These are phyloP conservation scores for Pistacia integerrima DNA, from an alignment of 345 rosid species.

Conservation along the genomic window DNA sequence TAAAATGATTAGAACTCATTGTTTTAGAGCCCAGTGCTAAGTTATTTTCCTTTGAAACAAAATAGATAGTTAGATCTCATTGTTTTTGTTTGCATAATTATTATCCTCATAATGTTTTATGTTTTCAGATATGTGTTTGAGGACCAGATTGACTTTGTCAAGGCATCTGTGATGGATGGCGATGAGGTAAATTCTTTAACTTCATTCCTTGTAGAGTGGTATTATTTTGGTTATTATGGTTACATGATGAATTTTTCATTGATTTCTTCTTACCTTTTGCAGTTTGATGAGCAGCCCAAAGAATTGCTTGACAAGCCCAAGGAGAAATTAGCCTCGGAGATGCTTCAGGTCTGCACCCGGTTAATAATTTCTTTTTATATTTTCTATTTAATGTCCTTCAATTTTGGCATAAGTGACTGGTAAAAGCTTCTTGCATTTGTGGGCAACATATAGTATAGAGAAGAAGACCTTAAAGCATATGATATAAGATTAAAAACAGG, in stretches of 20 bases:
- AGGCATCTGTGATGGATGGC: slow-evolving; percentile 82
- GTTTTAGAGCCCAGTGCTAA: background rate
- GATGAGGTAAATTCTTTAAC: slow-evolving; percentile 58
- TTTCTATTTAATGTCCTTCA: slow-evolving; percentile 6
- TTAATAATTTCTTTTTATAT: background rate
- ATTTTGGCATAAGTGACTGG: background rate
- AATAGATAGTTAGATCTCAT: background rate
- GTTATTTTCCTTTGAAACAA: background rate
- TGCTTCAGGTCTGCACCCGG: slow-evolving; percentile 64
- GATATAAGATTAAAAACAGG: background rate
- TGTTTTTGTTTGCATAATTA: background rate
- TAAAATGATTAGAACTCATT: background rate
- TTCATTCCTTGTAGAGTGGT: slow-evolving; percentile 5
- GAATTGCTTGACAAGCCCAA: slow-evolving; percentile 44
- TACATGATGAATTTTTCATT: background rate
- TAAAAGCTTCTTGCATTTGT: background rate
- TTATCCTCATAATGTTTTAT: background rate
- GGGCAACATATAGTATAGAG: background rate
- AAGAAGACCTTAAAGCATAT: background rate
- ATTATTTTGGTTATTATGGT: slow-evolving; percentile 7
- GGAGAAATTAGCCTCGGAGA: slow-evolving; percentile 73
- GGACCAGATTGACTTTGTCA: slow-evolving; percentile 92
- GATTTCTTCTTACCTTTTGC: slow-evolving; percentile 22
- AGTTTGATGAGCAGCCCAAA: slow-evolving; percentile 52
- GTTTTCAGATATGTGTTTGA: slow-evolving; percentile 81